A percentile compares a stretch with the other conserved stretches of the same genome.
Conservation (phyloP, 2,329 filamentous ascomycete genomes). For the Elsinoe perseae region DNA sequence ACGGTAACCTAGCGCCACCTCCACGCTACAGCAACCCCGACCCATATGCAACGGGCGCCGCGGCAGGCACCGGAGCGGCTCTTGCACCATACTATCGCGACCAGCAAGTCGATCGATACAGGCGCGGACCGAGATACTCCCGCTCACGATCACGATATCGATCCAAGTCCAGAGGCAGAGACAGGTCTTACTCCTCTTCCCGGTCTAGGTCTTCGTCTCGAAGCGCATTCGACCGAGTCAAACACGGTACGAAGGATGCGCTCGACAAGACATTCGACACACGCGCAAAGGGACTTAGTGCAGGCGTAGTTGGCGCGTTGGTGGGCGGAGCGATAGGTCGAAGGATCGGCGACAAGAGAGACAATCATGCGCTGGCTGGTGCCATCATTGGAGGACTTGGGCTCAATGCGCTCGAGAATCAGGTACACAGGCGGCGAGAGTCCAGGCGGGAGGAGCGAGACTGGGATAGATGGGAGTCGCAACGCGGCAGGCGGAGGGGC, state of each 20-base stretch:
- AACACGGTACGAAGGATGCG: conserved; percentile 24
- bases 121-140: neutral
- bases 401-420: conserved; percentile 29
- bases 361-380: conserved; percentile 26
- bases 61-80: conserved; percentile 1
- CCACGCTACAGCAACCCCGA: conserved; percentile 5
- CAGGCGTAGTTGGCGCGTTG: conserved; percentile 29
- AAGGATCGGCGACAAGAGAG: conserved; percentile 29
- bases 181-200: conserved; percentile 19
- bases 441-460: conserved; percentile 14
- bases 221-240: conserved; percentile 16
- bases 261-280: conserved; percentile 30
- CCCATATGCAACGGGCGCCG: conserved; percentile 3
- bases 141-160: conserved; percentile 12
- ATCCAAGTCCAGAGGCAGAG: conserved; percentile 1
- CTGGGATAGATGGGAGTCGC: conserved; percentile 2
- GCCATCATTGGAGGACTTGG: conserved; percentile 30
- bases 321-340: conserved; percentile 29
- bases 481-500: conserved; percentile 5
- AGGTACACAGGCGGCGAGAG: conserved; percentile 23
- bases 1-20: conserved; percentile 4
- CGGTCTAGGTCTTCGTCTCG: conserved; percentile 24
- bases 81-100: neutral
- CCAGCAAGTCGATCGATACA: neutral
- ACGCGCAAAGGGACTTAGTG: conserved; percentile 26